These are phyloP conservation scores for Nemania bipapillata DNA, from an alignment of 2,329 filamentous ascomycete genomes.

Conservation along the genomic window DNA sequence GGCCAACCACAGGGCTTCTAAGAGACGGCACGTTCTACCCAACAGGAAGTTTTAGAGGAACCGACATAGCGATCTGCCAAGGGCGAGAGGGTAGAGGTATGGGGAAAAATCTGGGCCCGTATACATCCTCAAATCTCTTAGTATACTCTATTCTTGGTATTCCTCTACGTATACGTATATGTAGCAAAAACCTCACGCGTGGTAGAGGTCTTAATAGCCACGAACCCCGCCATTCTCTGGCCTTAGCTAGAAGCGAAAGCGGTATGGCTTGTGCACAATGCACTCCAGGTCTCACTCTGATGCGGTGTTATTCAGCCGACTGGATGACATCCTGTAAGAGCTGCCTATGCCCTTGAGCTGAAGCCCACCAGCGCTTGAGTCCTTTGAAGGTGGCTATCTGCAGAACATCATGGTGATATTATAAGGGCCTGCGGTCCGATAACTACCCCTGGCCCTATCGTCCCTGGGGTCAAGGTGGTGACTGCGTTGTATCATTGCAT, in stretches of 20 bases:
- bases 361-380: constrained; percentile 34
- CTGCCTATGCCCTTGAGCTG: constrained; percentile 37
- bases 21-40: constrained; percentile 28
- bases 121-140: constrained; percentile 17
- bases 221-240: constrained; percentile 4
- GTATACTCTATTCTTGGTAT: constrained; percentile 31
- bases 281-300: constrained; percentile 28
- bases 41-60: constrained; percentile 34
- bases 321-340: constrained; percentile 34
- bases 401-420: constrained; percentile 45
- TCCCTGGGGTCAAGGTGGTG: constrained; percentile 44
- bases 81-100: constrained; percentile 11
- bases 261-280: constrained; percentile 8
- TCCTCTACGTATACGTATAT: constrained; percentile 24
- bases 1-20: constrained; percentile 28
- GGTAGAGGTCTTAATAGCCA: constrained; percentile 18
- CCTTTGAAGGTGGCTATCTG: constrained; percentile 37
- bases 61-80: constrained; percentile 32
- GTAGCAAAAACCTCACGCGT: constrained; percentile 20
- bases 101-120: constrained; percentile 20
- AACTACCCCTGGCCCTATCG: constrained; percentile 43
- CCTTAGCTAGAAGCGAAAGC: constrained; percentile 9
- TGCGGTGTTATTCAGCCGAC: constrained; percentile 45
- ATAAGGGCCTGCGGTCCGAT: constrained; percentile 55
- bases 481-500: constrained; percentile 47